Evolutionary conservation across 1,139 yeast species (phyloP), one percentile per base, ranked within the genome.

Genomic region (Saccharomyces hybrid): DNA sequence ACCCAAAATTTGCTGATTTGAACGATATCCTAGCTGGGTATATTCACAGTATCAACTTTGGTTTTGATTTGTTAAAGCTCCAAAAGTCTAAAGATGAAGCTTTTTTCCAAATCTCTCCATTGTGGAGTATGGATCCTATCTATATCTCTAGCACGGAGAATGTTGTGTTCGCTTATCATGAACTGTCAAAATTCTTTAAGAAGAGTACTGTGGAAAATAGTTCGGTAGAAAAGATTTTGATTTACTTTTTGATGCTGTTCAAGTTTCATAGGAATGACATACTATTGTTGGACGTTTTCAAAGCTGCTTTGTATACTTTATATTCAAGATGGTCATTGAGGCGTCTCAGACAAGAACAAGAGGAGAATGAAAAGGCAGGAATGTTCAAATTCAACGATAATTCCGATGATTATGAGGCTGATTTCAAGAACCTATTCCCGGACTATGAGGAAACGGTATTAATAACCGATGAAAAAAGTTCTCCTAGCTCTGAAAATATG

Each of bases 1-100:
- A 78, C 61, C 61, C 73, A 2, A 71, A 76, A 46, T 90, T 85
- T 65, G 76, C 88, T 3, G 99, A 93, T 71, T 76, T 93, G 60
- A 86, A 88, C 62, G 88, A 84, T 53, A 84, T 90, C 52, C 77
- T 91, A 56, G 74, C 77, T 44, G 95, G 96, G 0, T 88, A 81
- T 60, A 74, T 90, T 5, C 78, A 77, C 58, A 81, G 85, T 2
- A 70, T 90, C 65, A 86, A 87, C 61, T 75, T 89, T 51, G 97
- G 97, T 2, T 79, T 85, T 61, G 86, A 83, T 52, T 68, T 87
- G 49, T 61, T 84, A 14, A 59, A 63, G 47, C 65, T 64, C 47
- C 59, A 65, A 2, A 66, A 56, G 50, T 58, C 56, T 38, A 63
- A 57, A 30, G 47, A 52, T 2, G 48, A 56, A 9, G 63, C 66